Evolutionary conservation across 768 basidiomycete genomes (phyloP), one percentile per base, ranked within the genome.

Genomic region (Mrakia frigida): DNA sequence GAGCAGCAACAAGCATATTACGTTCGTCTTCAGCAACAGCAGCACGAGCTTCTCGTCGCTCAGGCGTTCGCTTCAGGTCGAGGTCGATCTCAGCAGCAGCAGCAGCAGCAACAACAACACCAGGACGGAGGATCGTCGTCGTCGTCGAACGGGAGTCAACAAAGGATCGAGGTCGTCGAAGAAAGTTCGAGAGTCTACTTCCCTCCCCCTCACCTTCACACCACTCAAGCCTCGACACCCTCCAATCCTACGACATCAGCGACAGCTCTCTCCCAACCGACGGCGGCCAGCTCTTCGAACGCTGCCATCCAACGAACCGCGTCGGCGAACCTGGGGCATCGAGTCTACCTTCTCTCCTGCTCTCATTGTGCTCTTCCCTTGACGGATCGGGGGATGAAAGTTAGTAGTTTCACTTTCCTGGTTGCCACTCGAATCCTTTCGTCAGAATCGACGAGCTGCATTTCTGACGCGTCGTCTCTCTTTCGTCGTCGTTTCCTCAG

Each of bases 361-460:
- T 18, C 39, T 18, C 37, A 39, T 13, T 68, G 65, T 13, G 35
- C 65, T 39, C 65, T 68, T 25, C 65, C 65, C 6, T 23, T 93
- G 68, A 91, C 92, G 23, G 92, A 93, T 82, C 87, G 92, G 37
- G 92, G 89, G 74, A 93, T 93, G 92, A 91, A 68, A 25, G 65
- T 68, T 18, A 39, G 65, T 43, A n/a, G n/a, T n/a, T n/a, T 21
- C 11, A 43, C 3, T 6, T 11, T 43, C 43, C n/a, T n/a, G n/a
- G n/a, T n/a, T n/a, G n/a, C n/a, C n/a, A n/a, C n/a, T n/a, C n/a
- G n/a, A n/a, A n/a, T n/a, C n/a, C n/a, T n/a, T n/a, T n/a, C n/a
- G n/a, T n/a, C n/a, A n/a, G n/a, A n/a, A n/a, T 35, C 9, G 60
- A 31, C 4, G n/a, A 35, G n/a, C 60, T 50, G 16, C 16, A 50